Evolutionary conservation across 257 asterid genomes (phyloP).

Genomic region (Scutellaria baicalensis): DNA sequence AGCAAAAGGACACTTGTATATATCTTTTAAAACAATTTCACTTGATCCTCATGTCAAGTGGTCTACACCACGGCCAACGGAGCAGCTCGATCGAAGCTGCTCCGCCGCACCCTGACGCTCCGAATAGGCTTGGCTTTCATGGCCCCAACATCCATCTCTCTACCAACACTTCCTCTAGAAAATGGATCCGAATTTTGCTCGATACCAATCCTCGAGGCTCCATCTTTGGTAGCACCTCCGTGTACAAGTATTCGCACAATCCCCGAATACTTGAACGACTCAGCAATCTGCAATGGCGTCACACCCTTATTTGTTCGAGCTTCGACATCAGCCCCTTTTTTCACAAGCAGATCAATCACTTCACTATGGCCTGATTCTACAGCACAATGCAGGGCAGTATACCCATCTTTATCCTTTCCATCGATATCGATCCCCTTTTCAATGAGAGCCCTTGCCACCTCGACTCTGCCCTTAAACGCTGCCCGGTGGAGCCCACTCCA

Average conservation of each 20-base stretch:
- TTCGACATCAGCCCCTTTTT: constrained; percentile 65
- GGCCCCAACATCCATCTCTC: constrained; percentile 25
- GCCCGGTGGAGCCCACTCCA: constrained; percentile 79
- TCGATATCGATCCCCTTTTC: constrained; percentile 54
- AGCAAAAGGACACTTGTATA: not conserved
- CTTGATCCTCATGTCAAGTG: not conserved
- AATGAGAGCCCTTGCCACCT: constrained; percentile 39
- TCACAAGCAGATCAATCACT: constrained; percentile 53
- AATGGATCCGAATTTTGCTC: constrained; percentile 1
- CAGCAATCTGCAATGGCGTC: constrained; percentile 50
- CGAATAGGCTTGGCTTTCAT: constrained; percentile 34
- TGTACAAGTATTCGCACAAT: constrained; percentile 47
- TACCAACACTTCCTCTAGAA: constrained; percentile 16
- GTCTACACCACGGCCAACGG: constrained; percentile 40
- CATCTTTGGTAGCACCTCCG: constrained; percentile 43
- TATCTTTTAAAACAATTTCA: not conserved
- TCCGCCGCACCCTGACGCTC: constrained; percentile 31
- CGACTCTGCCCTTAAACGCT: constrained; percentile 53
- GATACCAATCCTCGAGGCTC: constrained; percentile 1
- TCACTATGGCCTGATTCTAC: constrained; percentile 68
- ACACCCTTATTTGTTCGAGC: constrained; percentile 56
- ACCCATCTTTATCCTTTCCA: constrained; percentile 63
- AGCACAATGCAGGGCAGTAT: constrained; percentile 65
- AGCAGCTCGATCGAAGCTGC: constrained; percentile 39
- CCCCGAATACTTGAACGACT: constrained; percentile 49